These are phyloP conservation scores for Gomphus bonarii DNA, from an alignment of 1,284 basidiomycete species.

Conservation along the genomic window DNA sequence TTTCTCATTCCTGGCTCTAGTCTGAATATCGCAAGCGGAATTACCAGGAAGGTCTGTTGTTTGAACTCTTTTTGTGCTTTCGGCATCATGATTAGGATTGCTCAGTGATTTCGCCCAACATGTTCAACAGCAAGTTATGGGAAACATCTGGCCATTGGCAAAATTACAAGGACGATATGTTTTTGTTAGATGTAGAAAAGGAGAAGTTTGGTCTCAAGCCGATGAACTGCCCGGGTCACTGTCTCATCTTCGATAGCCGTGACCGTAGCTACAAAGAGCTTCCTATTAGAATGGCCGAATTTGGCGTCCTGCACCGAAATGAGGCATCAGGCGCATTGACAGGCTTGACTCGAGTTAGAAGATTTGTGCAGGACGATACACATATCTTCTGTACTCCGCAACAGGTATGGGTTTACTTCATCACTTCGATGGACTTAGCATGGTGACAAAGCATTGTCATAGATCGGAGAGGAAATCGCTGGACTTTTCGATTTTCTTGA, in stretches of 20 bases:
- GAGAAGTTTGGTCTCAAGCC: conserved; percentile 93
- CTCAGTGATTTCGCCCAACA: conserved; percentile 92
- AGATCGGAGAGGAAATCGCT: conserved; percentile 86
- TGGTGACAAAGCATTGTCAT: conserved; percentile 7
- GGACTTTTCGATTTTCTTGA: conserved; percentile 92
- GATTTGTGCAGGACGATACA: conserved; percentile 97
- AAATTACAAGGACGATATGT: conserved; percentile 98
- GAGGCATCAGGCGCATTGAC: conserved; percentile 94
- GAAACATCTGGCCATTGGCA: conserved; percentile 98
- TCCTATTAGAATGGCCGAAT: conserved; percentile 96
- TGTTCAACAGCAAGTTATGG: conserved; percentile 97
- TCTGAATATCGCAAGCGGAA: conserved; percentile 79
- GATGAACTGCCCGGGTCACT: conserved; percentile 99
- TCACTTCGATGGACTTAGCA: neutral
- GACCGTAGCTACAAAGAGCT: conserved; percentile 95
- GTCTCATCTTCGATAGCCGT: conserved; percentile 89
- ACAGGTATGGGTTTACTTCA: conserved; percentile 47
- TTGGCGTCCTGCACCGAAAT: conserved; percentile 95
- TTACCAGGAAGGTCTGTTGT: conserved; percentile 65
- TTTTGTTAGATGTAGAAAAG: conserved; percentile 88
- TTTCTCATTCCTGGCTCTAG: conserved; percentile 24
- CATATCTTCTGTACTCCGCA: conserved; percentile 97
- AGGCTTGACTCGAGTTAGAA: conserved; percentile 86
- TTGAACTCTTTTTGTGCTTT: neutral
- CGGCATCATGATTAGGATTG: neutral